Conservation (phyloP, 371 early-diverging fungal species). For the Entomophthora muscae region DNA sequence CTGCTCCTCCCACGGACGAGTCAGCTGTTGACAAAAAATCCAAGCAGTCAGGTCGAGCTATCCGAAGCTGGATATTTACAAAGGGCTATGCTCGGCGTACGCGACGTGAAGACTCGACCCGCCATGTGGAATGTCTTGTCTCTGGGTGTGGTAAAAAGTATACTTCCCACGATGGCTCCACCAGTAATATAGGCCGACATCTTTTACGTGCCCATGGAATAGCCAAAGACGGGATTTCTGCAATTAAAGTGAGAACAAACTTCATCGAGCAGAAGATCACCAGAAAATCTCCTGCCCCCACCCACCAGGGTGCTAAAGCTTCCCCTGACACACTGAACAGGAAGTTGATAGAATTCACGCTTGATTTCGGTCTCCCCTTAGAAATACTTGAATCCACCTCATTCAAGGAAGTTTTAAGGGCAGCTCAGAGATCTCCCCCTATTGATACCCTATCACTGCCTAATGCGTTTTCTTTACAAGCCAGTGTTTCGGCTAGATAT, state of each 20-base stretch:
- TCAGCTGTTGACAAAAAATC: background rate
- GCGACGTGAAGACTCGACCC: background rate
- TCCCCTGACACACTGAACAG: background rate
- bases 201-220: background rate
- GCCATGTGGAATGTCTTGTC: background rate
- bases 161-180: background rate
- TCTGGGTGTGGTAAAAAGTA: background rate
- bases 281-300: background rate
- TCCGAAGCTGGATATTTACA: background rate
- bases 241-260: background rate
- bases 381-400: background rate
- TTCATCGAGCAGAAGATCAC: background rate
- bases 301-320: background rate
- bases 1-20: background rate
- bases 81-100: background rate
- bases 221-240: background rate
- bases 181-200: background rate
- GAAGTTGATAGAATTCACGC: background rate
- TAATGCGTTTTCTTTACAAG: background rate
- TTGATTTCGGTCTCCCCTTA: background rate
- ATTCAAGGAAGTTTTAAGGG: background rate
- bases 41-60: background rate
- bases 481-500: background rate
- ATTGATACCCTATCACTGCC: background rate
- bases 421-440: background rate